phyloP scores from a whole-genome alignment of 345 rosid species.

The Hibiscus tridactylites region DNA sequence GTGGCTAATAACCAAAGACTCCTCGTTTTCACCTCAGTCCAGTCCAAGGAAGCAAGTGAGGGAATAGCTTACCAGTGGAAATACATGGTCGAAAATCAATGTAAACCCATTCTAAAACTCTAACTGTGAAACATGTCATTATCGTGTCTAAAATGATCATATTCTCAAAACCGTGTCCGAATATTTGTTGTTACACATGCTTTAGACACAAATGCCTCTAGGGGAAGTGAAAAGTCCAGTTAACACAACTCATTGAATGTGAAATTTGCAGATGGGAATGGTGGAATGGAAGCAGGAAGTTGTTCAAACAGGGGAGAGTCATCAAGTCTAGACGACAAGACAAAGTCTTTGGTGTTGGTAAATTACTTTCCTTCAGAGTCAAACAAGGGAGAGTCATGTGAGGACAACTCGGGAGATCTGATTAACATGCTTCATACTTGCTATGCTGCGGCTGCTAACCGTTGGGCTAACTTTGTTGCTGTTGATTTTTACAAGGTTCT shows the following conservation, averaged over 20 bases:
- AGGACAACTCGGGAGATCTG: slow-evolving; percentile 39
- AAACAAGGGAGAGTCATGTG: slow-evolving; percentile 23
- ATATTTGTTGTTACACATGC: too few relatives aligned
- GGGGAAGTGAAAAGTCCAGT: too few relatives aligned
- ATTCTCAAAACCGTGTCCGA: too few relatives aligned
- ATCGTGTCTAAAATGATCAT: too few relatives aligned
- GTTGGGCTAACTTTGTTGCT: slow-evolving; percentile 63
- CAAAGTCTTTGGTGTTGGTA: slow-evolving; percentile 46
- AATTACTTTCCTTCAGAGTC: slow-evolving; percentile 31
- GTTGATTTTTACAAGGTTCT: slow-evolving; percentile 54
- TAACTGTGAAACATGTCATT: too few relatives aligned
- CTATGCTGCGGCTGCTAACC: slow-evolving; percentile 31
- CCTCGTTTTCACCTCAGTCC: slow-evolving; percentile 46
- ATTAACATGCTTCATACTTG: slow-evolving; percentile 48
- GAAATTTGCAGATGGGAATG: slow-evolving; percentile 43
- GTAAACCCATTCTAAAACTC: slow-evolving; percentile 19
- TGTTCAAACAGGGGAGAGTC: slow-evolving; percentile 55
- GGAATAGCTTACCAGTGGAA: slow-evolving; percentile 75
- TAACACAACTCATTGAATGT: not conserved
- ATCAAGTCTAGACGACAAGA: slow-evolving; percentile 31
- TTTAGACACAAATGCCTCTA: too few relatives aligned
- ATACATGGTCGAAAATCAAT: slow-evolving; percentile 75
- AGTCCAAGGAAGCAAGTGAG: slow-evolving; percentile 48
- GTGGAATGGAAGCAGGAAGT: slow-evolving; percentile 48
- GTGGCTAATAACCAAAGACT: slow-evolving; percentile 47